Evolutionary conservation across 2,329 filamentous ascomycete genomes (phyloP).

Genomic region (Botryotinia narcissicola): DNA sequence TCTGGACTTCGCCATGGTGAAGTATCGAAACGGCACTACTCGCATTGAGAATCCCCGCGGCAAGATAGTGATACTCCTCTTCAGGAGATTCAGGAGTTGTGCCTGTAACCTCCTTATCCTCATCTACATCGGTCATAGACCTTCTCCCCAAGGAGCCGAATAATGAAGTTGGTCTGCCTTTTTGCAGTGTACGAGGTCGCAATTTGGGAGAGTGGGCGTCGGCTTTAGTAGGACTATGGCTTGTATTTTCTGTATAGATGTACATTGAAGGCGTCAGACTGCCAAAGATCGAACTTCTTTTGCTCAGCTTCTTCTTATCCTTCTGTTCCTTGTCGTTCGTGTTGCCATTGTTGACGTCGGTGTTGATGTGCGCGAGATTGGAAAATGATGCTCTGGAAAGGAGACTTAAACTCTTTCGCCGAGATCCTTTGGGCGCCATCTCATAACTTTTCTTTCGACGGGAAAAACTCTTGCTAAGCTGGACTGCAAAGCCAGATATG

Average conservation of each 20-base stretch:
- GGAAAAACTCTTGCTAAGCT: constrained; percentile 16
- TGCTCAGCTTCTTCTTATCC: constrained; percentile 34
- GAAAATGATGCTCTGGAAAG: constrained; percentile 31
- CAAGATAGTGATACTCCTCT: constrained; percentile 24
- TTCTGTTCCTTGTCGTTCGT: constrained; percentile 30
- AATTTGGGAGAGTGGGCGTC: constrained; percentile 31
- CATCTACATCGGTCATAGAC: constrained; percentile 34
- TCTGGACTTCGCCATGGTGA: constrained; percentile 69
- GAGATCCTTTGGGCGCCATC: constrained; percentile 34
- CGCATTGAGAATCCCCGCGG: constrained; percentile 20
- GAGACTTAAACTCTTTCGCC: constrained; percentile 37
- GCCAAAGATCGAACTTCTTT: constrained; percentile 35
- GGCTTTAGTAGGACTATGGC: constrained; percentile 28
- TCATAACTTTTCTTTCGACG: constrained; percentile 21
- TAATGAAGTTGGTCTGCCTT: constrained; percentile 36
- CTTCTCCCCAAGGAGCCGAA: constrained; percentile 39
- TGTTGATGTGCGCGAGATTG: constrained; percentile 34
- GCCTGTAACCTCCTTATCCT: constrained; percentile 28
- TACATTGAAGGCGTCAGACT: constrained; percentile 22
- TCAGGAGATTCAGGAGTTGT: constrained; percentile 32
- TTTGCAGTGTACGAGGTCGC: constrained; percentile 35
- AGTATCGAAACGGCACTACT: constrained; percentile 47
- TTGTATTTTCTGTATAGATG: constrained; percentile 27
- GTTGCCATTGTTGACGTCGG: constrained; percentile 25
- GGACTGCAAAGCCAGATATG: constrained; percentile 16